These are phyloP conservation scores for Magnolia changhungtana DNA, from an alignment of 164 flowering plant species.

Conservation along the genomic window DNA sequence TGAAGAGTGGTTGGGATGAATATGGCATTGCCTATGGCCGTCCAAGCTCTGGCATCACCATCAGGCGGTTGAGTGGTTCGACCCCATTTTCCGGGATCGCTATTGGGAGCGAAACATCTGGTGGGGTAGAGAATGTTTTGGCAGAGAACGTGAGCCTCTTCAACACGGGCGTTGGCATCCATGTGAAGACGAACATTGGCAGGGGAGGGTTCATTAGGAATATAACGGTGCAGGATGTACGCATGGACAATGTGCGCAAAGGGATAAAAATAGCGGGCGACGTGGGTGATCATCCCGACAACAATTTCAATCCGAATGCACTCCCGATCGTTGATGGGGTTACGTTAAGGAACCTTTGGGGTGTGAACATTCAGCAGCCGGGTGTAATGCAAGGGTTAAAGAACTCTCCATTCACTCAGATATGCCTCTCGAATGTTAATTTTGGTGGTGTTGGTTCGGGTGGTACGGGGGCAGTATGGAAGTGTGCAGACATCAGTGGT, in stretches of 20 bases:
- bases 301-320: slow-evolving; percentile 64
- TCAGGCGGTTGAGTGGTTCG: slow-evolving; percentile 75
- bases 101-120: slow-evolving; percentile 93
- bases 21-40: slow-evolving; percentile 81
- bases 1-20: slow-evolving; percentile 99
- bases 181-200: slow-evolving; percentile 80
- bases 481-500: slow-evolving; percentile 78
- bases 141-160: slow-evolving; percentile 73
- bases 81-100: slow-evolving; percentile 95
- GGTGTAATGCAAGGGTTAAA: slow-evolving; percentile 72
- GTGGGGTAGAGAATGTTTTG: slow-evolving; percentile 68
- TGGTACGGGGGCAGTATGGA: slow-evolving; percentile 41
- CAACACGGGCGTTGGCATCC: slow-evolving; percentile 77
- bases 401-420: slow-evolving; percentile 68
- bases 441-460: slow-evolving; percentile 41
- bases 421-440: slow-evolving; percentile 70
- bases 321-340: slow-evolving; percentile 66
- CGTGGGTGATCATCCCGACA: slow-evolving; percentile 91
- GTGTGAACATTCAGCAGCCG: slow-evolving; percentile 59
- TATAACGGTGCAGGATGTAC: slow-evolving; percentile 57
- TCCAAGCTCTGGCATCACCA: slow-evolving; percentile 67
- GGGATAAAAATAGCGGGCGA: slow-evolving; percentile 81
- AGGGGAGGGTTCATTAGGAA: slow-evolving; percentile 78
- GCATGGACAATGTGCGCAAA: slow-evolving; percentile 59
- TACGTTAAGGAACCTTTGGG: slow-evolving; percentile 56